Percentiles rank a stretch among this genome's conserved stretches.
Evolutionary conservation across 2,329 filamentous ascomycete species (phyloP).

Genomic region (Huntiella moniliformis): DNA sequence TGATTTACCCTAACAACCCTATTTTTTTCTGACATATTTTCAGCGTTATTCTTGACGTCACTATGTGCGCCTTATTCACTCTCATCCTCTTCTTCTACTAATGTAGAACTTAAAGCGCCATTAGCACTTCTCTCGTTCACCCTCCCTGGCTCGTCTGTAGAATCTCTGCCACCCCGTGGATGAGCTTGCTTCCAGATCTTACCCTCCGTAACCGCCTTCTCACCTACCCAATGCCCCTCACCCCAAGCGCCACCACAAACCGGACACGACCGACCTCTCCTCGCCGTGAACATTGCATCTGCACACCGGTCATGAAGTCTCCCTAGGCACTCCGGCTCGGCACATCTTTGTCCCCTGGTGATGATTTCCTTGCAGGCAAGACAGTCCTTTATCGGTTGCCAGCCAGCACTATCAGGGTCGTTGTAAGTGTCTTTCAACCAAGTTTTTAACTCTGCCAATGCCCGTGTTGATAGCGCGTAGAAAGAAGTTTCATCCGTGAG

Average conservation of each 20-base stretch:
- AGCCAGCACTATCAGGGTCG: slow-evolving; percentile 44
- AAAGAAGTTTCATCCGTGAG: slow-evolving; percentile 45
- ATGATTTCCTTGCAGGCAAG: slow-evolving; percentile 78
- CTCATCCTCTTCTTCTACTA: slow-evolving; percentile 16
- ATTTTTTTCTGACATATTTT: background rate
- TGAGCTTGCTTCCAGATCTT: slow-evolving; percentile 25
- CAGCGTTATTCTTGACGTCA: background rate
- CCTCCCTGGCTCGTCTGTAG: slow-evolving; percentile 14
- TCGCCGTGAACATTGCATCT: slow-evolving; percentile 51
- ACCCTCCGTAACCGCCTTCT: slow-evolving; percentile 36
- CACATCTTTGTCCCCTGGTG: slow-evolving; percentile 65
- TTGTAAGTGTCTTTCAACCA: slow-evolving; percentile 90
- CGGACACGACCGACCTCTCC: slow-evolving; percentile 44
- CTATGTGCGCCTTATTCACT: slow-evolving; percentile 12
- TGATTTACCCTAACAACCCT: background rate
- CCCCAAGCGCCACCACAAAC: slow-evolving; percentile 34
- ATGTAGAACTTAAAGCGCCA: too few relatives aligned
- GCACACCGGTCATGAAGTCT: slow-evolving; percentile 64
- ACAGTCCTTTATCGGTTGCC: slow-evolving; percentile 69
- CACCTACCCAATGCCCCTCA: slow-evolving; percentile 32
- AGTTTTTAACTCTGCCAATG: slow-evolving; percentile 63
- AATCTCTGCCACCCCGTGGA: background rate
- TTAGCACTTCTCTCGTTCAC: slow-evolving; percentile 11
- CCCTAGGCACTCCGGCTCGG: slow-evolving; percentile 44
- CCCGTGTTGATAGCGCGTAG: slow-evolving; percentile 58